Evolutionary conservation across 2,329 filamentous ascomycete species (phyloP), one percentile per base, ranked within the genome.

Genomic region (Neonectria punicea): DNA sequence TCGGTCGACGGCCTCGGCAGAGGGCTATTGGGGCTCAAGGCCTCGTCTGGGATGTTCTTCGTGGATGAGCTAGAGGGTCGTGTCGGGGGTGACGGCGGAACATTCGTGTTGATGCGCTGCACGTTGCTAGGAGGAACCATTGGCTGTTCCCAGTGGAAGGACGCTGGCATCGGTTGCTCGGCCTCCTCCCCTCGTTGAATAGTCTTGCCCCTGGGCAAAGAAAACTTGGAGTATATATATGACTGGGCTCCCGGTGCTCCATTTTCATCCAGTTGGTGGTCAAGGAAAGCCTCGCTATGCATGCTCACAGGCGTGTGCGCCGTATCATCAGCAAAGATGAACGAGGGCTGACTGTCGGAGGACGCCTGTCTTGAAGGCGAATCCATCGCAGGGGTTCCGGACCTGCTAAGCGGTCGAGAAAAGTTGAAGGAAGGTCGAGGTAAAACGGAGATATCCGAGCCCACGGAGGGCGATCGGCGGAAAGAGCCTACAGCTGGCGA

Each of bases 391-490:
- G 88, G 87, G 13, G 86, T 89, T 66, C 89, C 89, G 65, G 89
- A 87, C 75, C 91, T 86, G 78, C 95, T 98, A 66, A 97, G 81
- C 0, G 96, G 96, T 47, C 96, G 88, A 1, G 96, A 98, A 78
- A 98, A 98, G 80, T 99, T 98, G 80, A 97, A 95, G 0, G 92
- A 89, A 1, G 93, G 92, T 16, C 91, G 87, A 13, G 90, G 89
- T 39, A 94, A 75, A 10, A 86, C 85, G 2, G 94, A 97, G 55
- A 88, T 87, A 67, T 97, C 93, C 1, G 95, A 98, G 66, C 90
- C 90, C 41, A 93, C 86, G 0, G 96, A 98, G 2, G 94, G 93
- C 1, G 94, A 97, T 73, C 94, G 87, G 63, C 89, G 87, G 72
- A 90, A 87, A 30, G 88, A 84, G 16, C 87, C 84, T 63, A 86